Conservation (phyloP, 805 yeast genomes). For the Metschnikowia cubensis region DNA sequence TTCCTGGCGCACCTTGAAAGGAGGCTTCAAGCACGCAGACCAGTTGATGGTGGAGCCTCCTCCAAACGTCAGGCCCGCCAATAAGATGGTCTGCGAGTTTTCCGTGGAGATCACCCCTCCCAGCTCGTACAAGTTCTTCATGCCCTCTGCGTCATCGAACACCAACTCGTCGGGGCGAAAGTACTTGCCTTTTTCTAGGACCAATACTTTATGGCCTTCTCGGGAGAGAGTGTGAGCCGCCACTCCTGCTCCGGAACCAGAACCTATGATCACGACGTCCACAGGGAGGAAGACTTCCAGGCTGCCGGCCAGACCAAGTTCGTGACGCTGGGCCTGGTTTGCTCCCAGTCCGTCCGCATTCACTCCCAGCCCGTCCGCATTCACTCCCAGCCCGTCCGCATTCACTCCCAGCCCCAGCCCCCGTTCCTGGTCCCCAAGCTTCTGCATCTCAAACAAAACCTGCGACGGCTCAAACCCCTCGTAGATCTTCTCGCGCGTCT, state of each 20-base stretch:
- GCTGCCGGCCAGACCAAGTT: too few relatives aligned
- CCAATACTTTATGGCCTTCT: constrained; percentile 41
- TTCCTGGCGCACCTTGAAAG: constrained; percentile 47
- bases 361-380: too few relatives aligned
- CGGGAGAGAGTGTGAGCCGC: constrained; percentile 44
- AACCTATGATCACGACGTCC: constrained; percentile 48
- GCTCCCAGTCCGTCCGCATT: too few relatives aligned
- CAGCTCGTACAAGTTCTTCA: constrained; percentile 34
- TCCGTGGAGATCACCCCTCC: constrained; percentile 33
- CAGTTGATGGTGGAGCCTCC: constrained; percentile 59
- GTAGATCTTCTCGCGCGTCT: constrained; percentile 25
- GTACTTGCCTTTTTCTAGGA: constrained; percentile 50
- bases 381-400: too few relatives aligned
- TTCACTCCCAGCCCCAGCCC: too few relatives aligned
- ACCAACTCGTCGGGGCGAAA: constrained; percentile 31
- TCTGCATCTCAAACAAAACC: constrained; percentile 28
- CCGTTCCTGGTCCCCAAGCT: constrained; percentile 8
- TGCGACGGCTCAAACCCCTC: constrained; percentile 23
- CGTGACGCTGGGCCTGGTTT: too few relatives aligned
- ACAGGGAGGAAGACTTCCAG: constrained; percentile 34
- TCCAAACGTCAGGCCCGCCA: constrained; percentile 54
- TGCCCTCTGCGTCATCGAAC: constrained; percentile 37
- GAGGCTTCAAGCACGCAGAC: constrained; percentile 50
- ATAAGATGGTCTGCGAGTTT: constrained; percentile 32
- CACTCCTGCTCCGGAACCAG: constrained; percentile 54